Evolutionary conservation across 148 eudicot genomes (phyloP), one percentile per base, ranked within the genome.

Genomic region (Nepenthes mirabilis): DNA sequence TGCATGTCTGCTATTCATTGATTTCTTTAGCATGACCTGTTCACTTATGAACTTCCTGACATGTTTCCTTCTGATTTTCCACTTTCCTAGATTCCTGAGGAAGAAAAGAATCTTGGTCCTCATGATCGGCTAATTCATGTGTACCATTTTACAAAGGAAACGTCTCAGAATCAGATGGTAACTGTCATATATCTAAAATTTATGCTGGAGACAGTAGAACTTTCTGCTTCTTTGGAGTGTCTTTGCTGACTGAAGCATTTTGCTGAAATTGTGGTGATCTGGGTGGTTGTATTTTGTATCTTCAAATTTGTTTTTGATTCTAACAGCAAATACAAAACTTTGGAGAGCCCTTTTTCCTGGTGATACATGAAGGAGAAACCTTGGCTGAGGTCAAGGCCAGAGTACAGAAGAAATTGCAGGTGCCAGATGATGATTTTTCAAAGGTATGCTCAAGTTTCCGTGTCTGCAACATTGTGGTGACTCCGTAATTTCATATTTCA

Each of bases 261-360:
- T 12, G 47, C 23, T 58, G 47, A 5, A 43, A 35, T 23, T 36
- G 6, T 36, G 2, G 43, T 5, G 9, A 8, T 56, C 33, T 9
- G 32, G 13, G 23, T 63, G n/a, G 57, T 63, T 63, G 0, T 32
- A 52, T 12, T n/a, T 54, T 11, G 12, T 34, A 12, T 14, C 9
- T 14, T 49, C 11, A 9, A 47, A 10, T 63, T 58, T 43, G 43
- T 52, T 56, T 14, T 34, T 55, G n/a, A 34, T 51, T 63, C 3
- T 56, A 34, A 43, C 82, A 89, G 96, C 99, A 86, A 70, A 75
- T 89, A 32, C 97, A 89, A 70, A 88, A 94, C 70, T 94, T 94
- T 62, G 99, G 99, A 64, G 99, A 94, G 40, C 99, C 99, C 5
- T 94, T 94, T 59, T 82, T 94, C 76, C 69, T 94, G 60, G 86